Base-by-base conservation (phyloP, 2,329 filamentous ascomycete species). In the Microthyrium microscopicum region DNA sequence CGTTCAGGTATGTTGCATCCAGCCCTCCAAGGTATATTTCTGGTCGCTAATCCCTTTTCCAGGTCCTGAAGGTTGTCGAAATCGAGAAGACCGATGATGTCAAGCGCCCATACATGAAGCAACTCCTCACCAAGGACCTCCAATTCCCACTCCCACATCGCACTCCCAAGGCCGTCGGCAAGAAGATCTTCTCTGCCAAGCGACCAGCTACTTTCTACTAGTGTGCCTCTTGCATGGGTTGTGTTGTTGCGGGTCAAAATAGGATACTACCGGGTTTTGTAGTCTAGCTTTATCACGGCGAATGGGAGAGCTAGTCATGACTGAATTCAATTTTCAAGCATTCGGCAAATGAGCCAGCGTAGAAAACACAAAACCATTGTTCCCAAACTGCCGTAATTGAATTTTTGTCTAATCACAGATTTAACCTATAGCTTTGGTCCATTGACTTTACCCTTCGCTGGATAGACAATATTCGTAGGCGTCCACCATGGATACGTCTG, bases 121-220 rank as follows among this genome's bases (percentile, higher is more conserved):
- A 98, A 70, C 82, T 98, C 62, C 66, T 92, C 60, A 67, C 71
- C 65, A 95, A 95, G 79, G 61, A 74, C 64, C 81, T 98, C 64
- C 82, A 79, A 66, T 98, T 98, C 82, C 89, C 89, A 61, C 82
- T 98, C 50, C 89, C 89, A 60, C 89, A 98, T 75, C 89, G 91
- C 56, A 66, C 85, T 57, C 70, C 77, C 68, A 85, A 84, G 68
- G 70, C 71, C 63, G 64, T 62, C 60, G 74, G 68, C 70, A 80
- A 78, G 72, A 92, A 92, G 75, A 59, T 95, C 61, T 98, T 92
- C 71, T 73, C 79, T 60, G 75, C 83, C 57, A 82, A 74, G 67
- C 78, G 89, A 66, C 89, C 89, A 56, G 82, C 82, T 56, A 98
- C 89, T 62, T 95, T 95, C 73, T 89, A 84, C 73, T 95, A 84